Evolutionary conservation across 257 asterid genomes (phyloP).

Genomic region (Linaria vulgaris): DNA sequence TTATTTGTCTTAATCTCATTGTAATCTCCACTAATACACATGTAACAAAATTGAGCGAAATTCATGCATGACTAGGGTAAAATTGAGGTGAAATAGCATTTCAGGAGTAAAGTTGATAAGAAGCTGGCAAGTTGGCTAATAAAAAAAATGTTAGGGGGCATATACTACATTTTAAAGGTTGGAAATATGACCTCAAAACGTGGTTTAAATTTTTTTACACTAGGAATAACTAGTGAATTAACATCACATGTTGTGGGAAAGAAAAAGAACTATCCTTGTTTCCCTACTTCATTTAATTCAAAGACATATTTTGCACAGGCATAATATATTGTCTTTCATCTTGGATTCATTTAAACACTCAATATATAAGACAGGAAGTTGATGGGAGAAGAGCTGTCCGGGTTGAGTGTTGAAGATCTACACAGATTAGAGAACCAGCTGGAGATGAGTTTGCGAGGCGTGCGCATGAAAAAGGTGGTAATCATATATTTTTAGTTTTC

Average conservation of each 20-base stretch:
- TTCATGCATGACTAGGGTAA: too few relatives aligned
- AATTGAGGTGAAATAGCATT: too few relatives aligned
- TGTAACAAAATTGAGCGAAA: too few relatives aligned
- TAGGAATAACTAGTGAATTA: background rate
- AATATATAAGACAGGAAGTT: slow-evolving; percentile 49
- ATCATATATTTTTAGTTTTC: background rate
- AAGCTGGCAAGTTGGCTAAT: too few relatives aligned
- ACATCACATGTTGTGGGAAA: background rate
- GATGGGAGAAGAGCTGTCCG: slow-evolving; percentile 79
- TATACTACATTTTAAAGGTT: too few relatives aligned
- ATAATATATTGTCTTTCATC: background rate
- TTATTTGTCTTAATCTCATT: too few relatives aligned
- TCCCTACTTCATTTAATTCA: slow-evolving; percentile 6
- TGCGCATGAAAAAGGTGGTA: slow-evolving; percentile 65
- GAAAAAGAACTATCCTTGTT: background rate
- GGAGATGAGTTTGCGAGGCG: slow-evolving; percentile 59
- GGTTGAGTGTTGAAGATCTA: slow-evolving; percentile 61
- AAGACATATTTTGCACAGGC: background rate
- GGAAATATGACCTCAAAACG: too few relatives aligned
- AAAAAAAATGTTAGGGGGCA: too few relatives aligned
- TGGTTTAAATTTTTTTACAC: too few relatives aligned
- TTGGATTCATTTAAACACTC: slow-evolving; percentile 14
- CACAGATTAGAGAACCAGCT: slow-evolving; percentile 70
- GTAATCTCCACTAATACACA: too few relatives aligned
- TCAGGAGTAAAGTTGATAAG: too few relatives aligned